A percentile compares a stretch with the other conserved stretches of the same genome.
Evolutionary conservation across 257 asterid species (phyloP).

Genomic region (Oldenlandia corymbosa): DNA sequence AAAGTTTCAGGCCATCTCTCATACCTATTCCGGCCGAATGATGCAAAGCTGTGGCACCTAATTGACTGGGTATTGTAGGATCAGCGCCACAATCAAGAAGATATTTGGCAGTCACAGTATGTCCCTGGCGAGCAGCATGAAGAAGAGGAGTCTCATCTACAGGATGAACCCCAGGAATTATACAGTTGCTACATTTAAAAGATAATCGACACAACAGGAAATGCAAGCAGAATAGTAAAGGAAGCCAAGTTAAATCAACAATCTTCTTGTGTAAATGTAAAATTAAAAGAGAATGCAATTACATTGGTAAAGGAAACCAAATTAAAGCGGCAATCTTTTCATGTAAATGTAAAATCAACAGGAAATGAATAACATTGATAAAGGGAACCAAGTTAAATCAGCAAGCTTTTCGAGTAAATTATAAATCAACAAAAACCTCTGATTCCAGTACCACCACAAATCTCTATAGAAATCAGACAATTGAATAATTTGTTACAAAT

Average conservation of each 20-base stretch:
- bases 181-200: not conserved
- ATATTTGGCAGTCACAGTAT: constrained; percentile 65
- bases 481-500: not conserved
- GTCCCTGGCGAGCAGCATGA: constrained; percentile 92
- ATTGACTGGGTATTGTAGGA: constrained; percentile 74
- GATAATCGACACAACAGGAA: not conserved
- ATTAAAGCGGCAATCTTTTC: too few species aligned
- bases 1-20: constrained; percentile 2
- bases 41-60: constrained; percentile 86
- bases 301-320: too few species aligned
- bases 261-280: too few species aligned
- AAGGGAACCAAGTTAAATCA: too few species aligned
- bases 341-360: too few species aligned
- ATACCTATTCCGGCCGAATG: constrained; percentile 83
- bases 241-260: not conserved
- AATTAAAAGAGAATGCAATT: too few species aligned
- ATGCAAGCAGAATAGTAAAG: not conserved
- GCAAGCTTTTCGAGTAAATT: too few species aligned
- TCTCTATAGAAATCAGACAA: not conserved
- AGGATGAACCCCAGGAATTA: constrained; percentile 3
- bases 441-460: too few species aligned
- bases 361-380: too few species aligned
- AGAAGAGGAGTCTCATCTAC: constrained; percentile 87
- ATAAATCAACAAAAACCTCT: too few species aligned
- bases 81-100: constrained; percentile 73